A percentile compares a stretch with the other conserved stretches of the same genome.
These are phyloP conservation scores for Stagonosporopsis tanaceti DNA, from an alignment of 2,329 filamentous ascomycete genomes.

Conservation along the genomic window DNA sequence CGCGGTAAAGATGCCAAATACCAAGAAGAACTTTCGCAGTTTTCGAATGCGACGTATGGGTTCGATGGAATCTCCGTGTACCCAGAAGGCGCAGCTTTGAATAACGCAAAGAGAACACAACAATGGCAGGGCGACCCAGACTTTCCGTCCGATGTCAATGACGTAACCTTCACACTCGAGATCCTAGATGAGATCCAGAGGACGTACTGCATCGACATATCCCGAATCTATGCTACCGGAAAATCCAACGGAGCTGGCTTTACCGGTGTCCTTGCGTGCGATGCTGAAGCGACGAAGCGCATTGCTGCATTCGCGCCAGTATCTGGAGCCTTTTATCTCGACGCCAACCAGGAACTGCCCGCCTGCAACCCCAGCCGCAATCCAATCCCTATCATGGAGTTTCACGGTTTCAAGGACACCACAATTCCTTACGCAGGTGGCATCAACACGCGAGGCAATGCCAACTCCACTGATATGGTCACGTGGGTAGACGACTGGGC, in stretches of 20 bases:
- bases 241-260: slow-evolving; percentile 66
- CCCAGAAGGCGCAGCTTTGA: slow-evolving; percentile 49
- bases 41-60: slow-evolving; percentile 56
- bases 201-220: slow-evolving; percentile 56
- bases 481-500: slow-evolving; percentile 52
- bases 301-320: slow-evolving; percentile 62
- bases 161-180: slow-evolving; percentile 56
- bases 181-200: slow-evolving; percentile 52
- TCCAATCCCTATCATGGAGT: slow-evolving; percentile 54
- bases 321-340: slow-evolving; percentile 57
- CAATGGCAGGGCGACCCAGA: slow-evolving; percentile 56
- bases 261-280: slow-evolving; percentile 58
- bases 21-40: slow-evolving; percentile 55
- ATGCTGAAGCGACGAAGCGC: slow-evolving; percentile 49
- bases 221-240: slow-evolving; percentile 57
- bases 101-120: slow-evolving; percentile 27
- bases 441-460: slow-evolving; percentile 29
- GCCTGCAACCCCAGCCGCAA: slow-evolving; percentile 38
- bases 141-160: slow-evolving; percentile 49
- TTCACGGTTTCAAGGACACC: slow-evolving; percentile 54
- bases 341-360: slow-evolving; percentile 28
- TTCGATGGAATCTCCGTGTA: slow-evolving; percentile 57
- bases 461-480: slow-evolving; percentile 28
- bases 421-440: slow-evolving; percentile 54
- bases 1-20: slow-evolving; percentile 47